Evolutionary conservation across 805 yeast species (phyloP).

Genomic region (Saturnispora sanitii): DNA sequence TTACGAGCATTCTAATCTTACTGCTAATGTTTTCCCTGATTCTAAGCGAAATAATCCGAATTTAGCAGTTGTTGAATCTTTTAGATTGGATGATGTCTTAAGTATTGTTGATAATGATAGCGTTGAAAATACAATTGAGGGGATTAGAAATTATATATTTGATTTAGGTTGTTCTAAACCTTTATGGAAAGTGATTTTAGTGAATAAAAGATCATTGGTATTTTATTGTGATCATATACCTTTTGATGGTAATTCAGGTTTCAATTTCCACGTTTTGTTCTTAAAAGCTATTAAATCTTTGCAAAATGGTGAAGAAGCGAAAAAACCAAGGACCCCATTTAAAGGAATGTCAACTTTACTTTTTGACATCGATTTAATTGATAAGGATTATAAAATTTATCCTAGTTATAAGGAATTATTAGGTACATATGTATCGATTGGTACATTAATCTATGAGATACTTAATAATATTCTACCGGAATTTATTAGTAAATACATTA

Average conservation of each 20-base stretch:
- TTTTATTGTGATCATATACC: slow-evolving; percentile 25
- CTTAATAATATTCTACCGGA: slow-evolving; percentile 7
- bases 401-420: slow-evolving; percentile 5
- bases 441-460: neutral
- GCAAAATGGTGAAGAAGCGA: neutral
- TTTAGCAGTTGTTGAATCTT: neutral
- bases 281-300: neutral
- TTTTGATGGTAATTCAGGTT: slow-evolving; percentile 28
- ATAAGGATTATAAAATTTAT: neutral
- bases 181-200: slow-evolving; percentile 14
- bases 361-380: slow-evolving; percentile 1
- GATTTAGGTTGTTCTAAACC: slow-evolving; percentile 6
- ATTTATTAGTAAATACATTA: slow-evolving; percentile 1
- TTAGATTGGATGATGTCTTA: slow-evolving; percentile 14
- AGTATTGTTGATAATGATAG: slow-evolving; percentile 12
- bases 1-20: neutral
- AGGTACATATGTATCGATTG: neutral
- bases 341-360: slow-evolving; percentile 1
- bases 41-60: neutral
- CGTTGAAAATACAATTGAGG: slow-evolving; percentile 5
- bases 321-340: neutral
- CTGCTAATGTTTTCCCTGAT: neutral
- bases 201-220: slow-evolving; percentile 9
- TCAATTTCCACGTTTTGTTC: slow-evolving; percentile 24
- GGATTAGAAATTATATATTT: neutral